Evolutionary conservation across 176 grass and related monocot species (phyloP).

Genomic region (Zizania latifolia): DNA sequence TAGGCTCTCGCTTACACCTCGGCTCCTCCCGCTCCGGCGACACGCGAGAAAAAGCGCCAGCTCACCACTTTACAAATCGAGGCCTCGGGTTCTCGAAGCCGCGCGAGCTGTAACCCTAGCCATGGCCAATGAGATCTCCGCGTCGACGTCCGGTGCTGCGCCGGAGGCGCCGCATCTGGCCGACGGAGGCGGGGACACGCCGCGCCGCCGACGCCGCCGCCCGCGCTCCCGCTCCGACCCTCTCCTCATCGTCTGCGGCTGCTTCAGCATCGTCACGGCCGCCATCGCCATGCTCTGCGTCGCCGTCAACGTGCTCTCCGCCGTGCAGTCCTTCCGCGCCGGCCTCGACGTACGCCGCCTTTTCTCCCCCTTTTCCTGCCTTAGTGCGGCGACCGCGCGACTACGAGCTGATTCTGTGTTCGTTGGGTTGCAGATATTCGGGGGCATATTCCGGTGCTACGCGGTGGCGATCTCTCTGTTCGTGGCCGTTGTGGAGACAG

Average conservation of each 20-base stretch:
- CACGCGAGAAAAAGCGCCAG: too few species aligned
- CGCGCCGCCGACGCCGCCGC: neutral
- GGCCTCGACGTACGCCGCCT: slow-evolving; percentile 34
- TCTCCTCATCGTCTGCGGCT: slow-evolving; percentile 71
- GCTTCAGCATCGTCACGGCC: slow-evolving; percentile 84
- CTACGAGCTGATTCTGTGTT: neutral
- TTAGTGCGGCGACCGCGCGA: neutral
- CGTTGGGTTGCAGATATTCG: slow-evolving; percentile 54
- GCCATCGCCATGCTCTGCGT: slow-evolving; percentile 64
- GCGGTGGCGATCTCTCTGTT: slow-evolving; percentile 70
- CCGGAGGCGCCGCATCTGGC: neutral
- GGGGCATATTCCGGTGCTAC: slow-evolving; percentile 87
- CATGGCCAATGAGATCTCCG: slow-evolving; percentile 28
- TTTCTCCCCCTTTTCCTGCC: neutral
- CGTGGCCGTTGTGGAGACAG: slow-evolving; percentile 69
- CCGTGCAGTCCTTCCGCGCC: slow-evolving; percentile 56
- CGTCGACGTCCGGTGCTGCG: neutral
- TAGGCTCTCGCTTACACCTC: neutral
- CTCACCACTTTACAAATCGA: slow-evolving; percentile 7
- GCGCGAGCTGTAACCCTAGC: neutral
- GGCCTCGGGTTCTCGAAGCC: neutral
- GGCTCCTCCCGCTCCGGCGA: neutral
- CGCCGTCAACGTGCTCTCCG: slow-evolving; percentile 74
- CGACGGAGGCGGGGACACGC: slow-evolving; percentile 13
- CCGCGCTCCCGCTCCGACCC: slow-evolving; percentile 42